Conservation (phyloP, 176 grass and related monocot species). For the Tuctoria greenei region DNA sequence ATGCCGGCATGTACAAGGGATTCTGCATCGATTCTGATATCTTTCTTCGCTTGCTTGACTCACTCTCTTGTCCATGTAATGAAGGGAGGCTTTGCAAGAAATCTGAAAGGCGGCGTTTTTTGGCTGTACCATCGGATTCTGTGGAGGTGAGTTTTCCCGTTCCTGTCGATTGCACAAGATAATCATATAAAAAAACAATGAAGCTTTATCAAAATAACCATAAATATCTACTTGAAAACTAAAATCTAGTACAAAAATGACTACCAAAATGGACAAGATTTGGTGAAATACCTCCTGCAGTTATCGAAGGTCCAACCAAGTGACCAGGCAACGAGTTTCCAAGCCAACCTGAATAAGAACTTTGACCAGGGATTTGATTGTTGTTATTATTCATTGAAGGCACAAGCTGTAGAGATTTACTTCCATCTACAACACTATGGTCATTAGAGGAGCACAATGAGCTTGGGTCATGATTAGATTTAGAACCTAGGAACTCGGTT, state of each 20-base stretch:
- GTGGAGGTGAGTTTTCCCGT: slow-evolving; percentile 17
- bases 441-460: slow-evolving; percentile 47
- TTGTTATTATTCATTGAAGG: slow-evolving; percentile 35
- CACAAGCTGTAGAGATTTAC: slow-evolving; percentile 41
- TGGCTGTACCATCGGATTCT: slow-evolving; percentile 51
- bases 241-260: not conserved
- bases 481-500: slow-evolving; percentile 53
- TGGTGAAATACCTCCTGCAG: slow-evolving; percentile 33
- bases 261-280: not conserved
- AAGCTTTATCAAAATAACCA: not conserved
- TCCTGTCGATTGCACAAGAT: slow-evolving; percentile 50
- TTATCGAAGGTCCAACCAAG: slow-evolving; percentile 43
- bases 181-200: slow-evolving; percentile 17
- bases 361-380: slow-evolving; percentile 38
- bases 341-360: slow-evolving; percentile 31
- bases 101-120: slow-evolving; percentile 67
- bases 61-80: slow-evolving; percentile 52
- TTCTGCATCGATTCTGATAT: slow-evolving; percentile 43
- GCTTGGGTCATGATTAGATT: slow-evolving; percentile 57
- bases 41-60: slow-evolving; percentile 60
- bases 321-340: slow-evolving; percentile 34
- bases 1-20: slow-evolving; percentile 43
- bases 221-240: not conserved
- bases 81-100: slow-evolving; percentile 61
- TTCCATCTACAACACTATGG: slow-evolving; percentile 44